Evolutionary conservation across 257 asterid species (phyloP), one percentile per base, ranked within the genome.

Genomic region (Galeopsis tetrahit): DNA sequence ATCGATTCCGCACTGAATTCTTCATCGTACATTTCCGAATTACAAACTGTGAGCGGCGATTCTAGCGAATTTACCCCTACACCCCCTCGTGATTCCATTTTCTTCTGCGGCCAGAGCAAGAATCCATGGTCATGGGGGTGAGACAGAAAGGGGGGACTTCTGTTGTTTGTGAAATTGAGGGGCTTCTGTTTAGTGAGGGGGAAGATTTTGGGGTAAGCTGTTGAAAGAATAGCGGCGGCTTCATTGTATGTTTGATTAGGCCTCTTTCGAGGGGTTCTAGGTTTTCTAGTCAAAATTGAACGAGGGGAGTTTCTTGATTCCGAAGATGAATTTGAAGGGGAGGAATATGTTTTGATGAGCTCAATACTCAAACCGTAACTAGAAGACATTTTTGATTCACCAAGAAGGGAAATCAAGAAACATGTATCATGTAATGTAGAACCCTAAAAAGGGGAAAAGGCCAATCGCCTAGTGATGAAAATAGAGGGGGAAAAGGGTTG

Each of bases 201-300:
- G 68, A 93, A 93, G 4, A 93, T 68, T 63, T 87, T 88, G 31
- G 97, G 98, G 17, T 85, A 81, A 1, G 90, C 93, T 2, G 95
- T 81, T 65, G 93, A 90, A 28, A 93, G 88, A 28, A 93, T 80
- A 1, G 95, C 82, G 1, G 96, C 98, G 0, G 98, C 98, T 71
- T 93, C 98, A 68, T 88, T 83, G 83, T 93, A 88, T 0, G 82
- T 88, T 10, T 93, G 97, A n/a, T 90, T 93, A 32, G 97, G 98
- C 79, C 98, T 75, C 68, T 93, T 93, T 32, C 98, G 93, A 6
- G 93, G 96, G 1, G 97, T 87, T n/a, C 98, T 84, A 32, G 97
- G 79, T 31, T 93, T 93, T 64, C 97, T 55, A 0, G 91, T 82
- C 52, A 92, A 84, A 82, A 90, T 88, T 34, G 88, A 79, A 33